A percentile compares a stretch with the other conserved stretches of the same genome.
phyloP scores from a whole-genome alignment of 2,329 filamentous ascomycete species.

The Alternaria consortialis region DNA sequence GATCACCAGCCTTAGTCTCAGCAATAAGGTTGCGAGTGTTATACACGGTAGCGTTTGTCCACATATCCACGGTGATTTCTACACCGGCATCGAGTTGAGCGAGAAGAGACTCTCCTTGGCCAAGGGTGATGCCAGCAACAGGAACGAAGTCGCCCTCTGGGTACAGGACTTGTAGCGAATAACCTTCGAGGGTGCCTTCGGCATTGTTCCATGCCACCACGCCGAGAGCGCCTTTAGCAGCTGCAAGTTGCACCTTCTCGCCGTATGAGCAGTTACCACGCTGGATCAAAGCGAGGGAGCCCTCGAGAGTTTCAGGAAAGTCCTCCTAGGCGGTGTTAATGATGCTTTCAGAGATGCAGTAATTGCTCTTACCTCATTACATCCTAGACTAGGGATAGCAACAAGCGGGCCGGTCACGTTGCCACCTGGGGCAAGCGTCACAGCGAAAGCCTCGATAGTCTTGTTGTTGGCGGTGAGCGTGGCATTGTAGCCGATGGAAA shows the following conservation, averaged over 20 bases:
- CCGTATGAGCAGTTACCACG: constrained; percentile 77
- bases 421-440: constrained; percentile 44
- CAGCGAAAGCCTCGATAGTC: constrained; percentile 36
- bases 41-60: constrained; percentile 35
- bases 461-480: constrained; percentile 44
- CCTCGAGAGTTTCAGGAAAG: constrained; percentile 67
- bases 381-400: constrained; percentile 47
- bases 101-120: constrained; percentile 66
- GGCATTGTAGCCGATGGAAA: constrained; percentile 35
- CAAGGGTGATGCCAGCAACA: constrained; percentile 71
- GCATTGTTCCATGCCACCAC: constrained; percentile 77
- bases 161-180: constrained; percentile 59
- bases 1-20: constrained; percentile 66
- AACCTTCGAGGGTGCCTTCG: constrained; percentile 61
- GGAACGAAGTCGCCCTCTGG: constrained; percentile 65
- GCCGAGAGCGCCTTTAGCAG: constrained; percentile 66
- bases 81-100: constrained; percentile 60
- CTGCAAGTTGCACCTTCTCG: constrained; percentile 72
- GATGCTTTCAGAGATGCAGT: not conserved
- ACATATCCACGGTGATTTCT: constrained; percentile 37
- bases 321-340: constrained; percentile 57
- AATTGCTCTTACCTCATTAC: constrained; percentile 37
- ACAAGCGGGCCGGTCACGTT: constrained; percentile 42
- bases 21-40: constrained; percentile 65
- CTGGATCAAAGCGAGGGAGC: constrained; percentile 74